Evolutionary conservation across 768 basidiomycete species (phyloP), one percentile per base, ranked within the genome.

Genomic region (Amanita polypyramis): DNA sequence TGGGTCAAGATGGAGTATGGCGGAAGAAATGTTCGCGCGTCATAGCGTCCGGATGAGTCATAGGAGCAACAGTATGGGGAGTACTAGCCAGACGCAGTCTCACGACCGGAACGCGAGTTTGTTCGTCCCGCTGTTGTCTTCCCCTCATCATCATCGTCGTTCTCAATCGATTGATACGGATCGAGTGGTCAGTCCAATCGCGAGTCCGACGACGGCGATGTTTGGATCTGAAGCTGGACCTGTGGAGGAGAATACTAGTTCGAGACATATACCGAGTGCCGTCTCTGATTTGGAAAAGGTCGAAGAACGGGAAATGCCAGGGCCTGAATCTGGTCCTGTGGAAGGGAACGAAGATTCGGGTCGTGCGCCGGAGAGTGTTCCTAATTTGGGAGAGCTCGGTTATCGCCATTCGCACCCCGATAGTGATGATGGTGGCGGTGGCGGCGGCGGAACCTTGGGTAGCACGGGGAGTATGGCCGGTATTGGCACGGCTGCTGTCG

Each of bases 111-210:
- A 40, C 20, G 11, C 9, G 4, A 39, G 46, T 9, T 9, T 40
- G 9, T n/a, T 23, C 6, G 4, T 40, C 10, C 46, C 45, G 1
- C 25, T 47, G 35, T 14, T 47, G 25, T 9, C 25, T 27, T 27
- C 25, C 4, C 7, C 35, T 3, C 37, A 11, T 3, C 35, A 47
- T 1, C 44, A 36, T 32, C 15, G 11, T 19, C 29, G 30, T 40
- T 39, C 46, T 4, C 46, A 30, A 10, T 47, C 36, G 19, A 19
- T 40, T 5, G 46, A 47, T 20, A n/a, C 37, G 27, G 46, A 47
- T 29, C 35, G 11, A 21, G 29, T 17, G 2, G 3, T 9, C 33
- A 8, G 25, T 27, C 25, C 25, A 7, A 7, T 27, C 25, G 4
- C 3, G 25, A 27, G 25, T 27, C 25, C 25, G 25, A 27, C 25